Base-by-base conservation (phyloP, 2,329 filamentous ascomycete species). In the Ceratocystis papillata region DNA sequence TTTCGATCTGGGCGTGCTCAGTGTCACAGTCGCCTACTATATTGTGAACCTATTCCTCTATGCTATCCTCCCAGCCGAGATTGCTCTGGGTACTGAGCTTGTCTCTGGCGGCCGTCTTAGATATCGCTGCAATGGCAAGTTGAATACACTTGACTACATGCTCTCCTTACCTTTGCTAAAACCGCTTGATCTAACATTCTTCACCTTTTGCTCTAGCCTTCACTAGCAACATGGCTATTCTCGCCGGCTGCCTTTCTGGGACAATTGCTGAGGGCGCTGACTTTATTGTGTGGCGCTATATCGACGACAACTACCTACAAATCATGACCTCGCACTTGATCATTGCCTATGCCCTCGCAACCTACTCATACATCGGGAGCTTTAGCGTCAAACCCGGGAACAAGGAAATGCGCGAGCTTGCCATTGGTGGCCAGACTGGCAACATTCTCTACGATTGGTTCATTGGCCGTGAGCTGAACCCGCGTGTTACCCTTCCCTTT, bases 381-480 rank as follows among this genome's bases (percentile, higher is more conserved):
- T 96, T 96, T 78, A 81, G 81, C 64, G 88, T 96, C 69, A 88
- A 89, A 74, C 77, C 84, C n/a, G 85, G 83, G 55, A 90, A 95
- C 74, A 79, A 81, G 12, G 81, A 87, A 61, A 79, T 83, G 69
- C 88, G 92, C 50, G 87, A 94, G 74, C 81, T 97, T 6, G 92
- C 92, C 0, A 83, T 84, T 1, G 91, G 92, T 55, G 92, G 91
- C 17, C 83, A 88, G 73, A 86, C 85, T 1, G 92, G 91, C 67
- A 96, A 96, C 75, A 78, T 90, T 69, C 76, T 96, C 46, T 96
- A 97, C 75, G 93, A 97, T 76, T 97, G 90, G 85, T 97, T 91
- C 77, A 96, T 97, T 70, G 93, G 93, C 22, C 89, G 93, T 33
- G 93, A 97, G 76, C 85, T 97, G 68, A 97, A 97, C 77, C 93